Evolutionary conservation across 2,329 filamentous ascomycete species (phyloP).

Genomic region (Fusarium siculi): DNA sequence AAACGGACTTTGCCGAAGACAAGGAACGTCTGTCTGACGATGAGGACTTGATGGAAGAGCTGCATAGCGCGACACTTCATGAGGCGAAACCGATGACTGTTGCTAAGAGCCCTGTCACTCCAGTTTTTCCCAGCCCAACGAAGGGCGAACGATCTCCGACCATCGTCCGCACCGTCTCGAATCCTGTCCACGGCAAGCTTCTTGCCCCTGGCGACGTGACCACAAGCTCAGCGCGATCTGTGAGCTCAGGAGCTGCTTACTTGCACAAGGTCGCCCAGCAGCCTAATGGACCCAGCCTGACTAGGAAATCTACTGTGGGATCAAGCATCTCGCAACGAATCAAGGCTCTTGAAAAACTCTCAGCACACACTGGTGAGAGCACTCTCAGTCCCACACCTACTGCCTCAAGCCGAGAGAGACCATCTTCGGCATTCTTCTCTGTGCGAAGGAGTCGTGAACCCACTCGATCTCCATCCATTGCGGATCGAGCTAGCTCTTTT

Average conservation of each 20-base stretch:
- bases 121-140: constrained; percentile 61
- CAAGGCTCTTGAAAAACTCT: constrained; percentile 87
- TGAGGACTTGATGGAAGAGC: constrained; percentile 85
- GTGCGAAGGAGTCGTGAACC: constrained; percentile 62
- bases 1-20: constrained; percentile 54
- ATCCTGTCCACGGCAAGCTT: constrained; percentile 56
- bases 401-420: constrained; percentile 50
- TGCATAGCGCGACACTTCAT: constrained; percentile 82
- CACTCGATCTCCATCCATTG: constrained; percentile 58
- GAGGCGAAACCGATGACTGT: constrained; percentile 85
- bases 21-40: constrained; percentile 70
- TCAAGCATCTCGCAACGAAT: constrained; percentile 95
- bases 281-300: constrained; percentile 59
- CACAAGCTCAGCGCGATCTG: constrained; percentile 61
- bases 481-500: constrained; percentile 56
- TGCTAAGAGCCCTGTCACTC: constrained; percentile 83
- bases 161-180: constrained; percentile 59
- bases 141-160: constrained; percentile 43
- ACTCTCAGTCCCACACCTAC: constrained; percentile 10
- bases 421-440: constrained; percentile 68
- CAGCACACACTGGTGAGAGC: constrained; percentile 52
- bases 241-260: constrained; percentile 67
- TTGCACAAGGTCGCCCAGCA: constrained; percentile 66
- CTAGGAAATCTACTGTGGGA: constrained; percentile 80
- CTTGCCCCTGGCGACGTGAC: constrained; percentile 58